Evolutionary conservation across 2,329 filamentous ascomycete genomes (phyloP), one percentile per base, ranked within the genome.

Genomic region (Ambrosiella xylebori): DNA sequence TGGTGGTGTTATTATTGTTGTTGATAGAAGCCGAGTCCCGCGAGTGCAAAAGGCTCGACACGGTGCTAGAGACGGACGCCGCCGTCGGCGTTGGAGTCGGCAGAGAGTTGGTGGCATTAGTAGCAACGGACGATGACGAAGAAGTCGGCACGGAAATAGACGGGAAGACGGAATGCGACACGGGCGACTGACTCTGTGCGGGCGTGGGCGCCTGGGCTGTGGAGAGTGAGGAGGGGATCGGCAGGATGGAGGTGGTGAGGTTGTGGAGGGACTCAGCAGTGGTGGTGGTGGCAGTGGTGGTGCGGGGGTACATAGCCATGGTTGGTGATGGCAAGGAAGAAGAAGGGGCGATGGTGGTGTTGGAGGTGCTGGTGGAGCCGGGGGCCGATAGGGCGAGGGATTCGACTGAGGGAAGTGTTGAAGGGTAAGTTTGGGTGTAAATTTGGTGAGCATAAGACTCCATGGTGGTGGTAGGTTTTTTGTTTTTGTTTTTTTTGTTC

Each of bases 1-100:
- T 64, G 63, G 17, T 65, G 64, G 54, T 39, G 5, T 39, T 49
- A n/a, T 49, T 49, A 15, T 15, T 7, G n/a, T 27, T 27, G 7
- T 41, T 13, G 35, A 36, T 58, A 65, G 63, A 49, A 63, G 61
- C 57, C 64, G 63, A 53, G 57, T 58, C 61, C 63, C 63, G 15
- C 62, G 61, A 36, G 66, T 59, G 54, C 47, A 59, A 47, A n/a
- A 59, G 39, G 47, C 45, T 54, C 41, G 47, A 53, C 35, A 40
- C 51, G 7, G 57, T 55, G 44, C 40, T 47, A 50, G 57, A 54
- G 17, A 53, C 52, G 35, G 51, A 55, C 19, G 50, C 41, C 6
- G 52, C 41, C 37, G 52, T 55, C 13, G 57, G 17, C n/a, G 55
- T 50, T 19, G 44, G 41, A 8, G 40, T 45, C 13, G 37, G 54